Evolutionary conservation across 192 early-diverging fungal genomes (phyloP).

Genomic region (Funneliformis geosporum): DNA sequence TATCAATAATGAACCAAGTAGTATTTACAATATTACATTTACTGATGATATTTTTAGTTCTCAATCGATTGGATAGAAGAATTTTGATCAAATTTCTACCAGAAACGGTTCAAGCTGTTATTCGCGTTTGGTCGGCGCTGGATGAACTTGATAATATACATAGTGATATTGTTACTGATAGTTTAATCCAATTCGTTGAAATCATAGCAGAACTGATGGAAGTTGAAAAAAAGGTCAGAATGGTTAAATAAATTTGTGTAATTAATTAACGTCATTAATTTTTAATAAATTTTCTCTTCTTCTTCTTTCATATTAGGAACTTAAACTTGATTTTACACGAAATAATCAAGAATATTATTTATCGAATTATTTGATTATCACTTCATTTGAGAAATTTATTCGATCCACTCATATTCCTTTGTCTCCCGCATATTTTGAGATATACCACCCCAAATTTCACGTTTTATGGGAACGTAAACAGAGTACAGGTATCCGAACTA

Average conservation of each 20-base stretch:
- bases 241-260: not conserved
- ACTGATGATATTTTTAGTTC: not conserved
- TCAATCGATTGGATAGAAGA: not conserved
- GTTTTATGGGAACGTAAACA: constrained; percentile 6
- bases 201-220: not conserved
- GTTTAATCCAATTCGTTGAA: constrained; percentile 3
- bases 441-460: constrained; percentile 4
- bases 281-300: not conserved
- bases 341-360: not conserved
- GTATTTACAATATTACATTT: not conserved
- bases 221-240: not conserved
- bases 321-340: not conserved
- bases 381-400: constrained; percentile 5
- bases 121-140: not conserved
- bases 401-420: not conserved
- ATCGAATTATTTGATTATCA: not conserved
- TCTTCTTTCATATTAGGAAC: not conserved
- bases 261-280: not conserved
- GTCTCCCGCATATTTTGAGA: constrained; percentile 13
- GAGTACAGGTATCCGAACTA: not conserved
- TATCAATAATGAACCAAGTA: not conserved
- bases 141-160: not conserved
- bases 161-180: not conserved
- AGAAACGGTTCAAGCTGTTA: not conserved
- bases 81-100: constrained; percentile 8